These are phyloP conservation scores for Agarophyton chilense DNA, from an alignment of 23 red algal genomes.

Conservation along the genomic window DNA sequence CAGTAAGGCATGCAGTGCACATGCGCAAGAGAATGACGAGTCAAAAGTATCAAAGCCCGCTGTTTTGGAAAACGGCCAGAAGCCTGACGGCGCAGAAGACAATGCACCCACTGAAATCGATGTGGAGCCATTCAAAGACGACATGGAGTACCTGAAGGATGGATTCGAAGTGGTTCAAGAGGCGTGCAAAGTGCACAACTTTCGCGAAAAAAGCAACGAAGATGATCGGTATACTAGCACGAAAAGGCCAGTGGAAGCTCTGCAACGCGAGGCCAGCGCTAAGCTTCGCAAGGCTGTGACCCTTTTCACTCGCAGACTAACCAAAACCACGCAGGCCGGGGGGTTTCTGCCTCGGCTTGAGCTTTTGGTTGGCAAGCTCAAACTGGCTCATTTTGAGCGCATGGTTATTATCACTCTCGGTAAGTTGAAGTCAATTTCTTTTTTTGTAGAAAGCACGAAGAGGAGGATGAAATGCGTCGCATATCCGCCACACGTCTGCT, in stretches of 20 bases:
- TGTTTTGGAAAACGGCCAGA: constrained; percentile 7
- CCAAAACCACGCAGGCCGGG: constrained; percentile 21
- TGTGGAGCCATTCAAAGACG: constrained; percentile 44
- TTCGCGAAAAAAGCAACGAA: constrained; percentile 67
- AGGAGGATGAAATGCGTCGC: background rate
- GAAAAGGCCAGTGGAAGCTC: constrained; percentile 66
- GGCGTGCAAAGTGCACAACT: constrained; percentile 76
- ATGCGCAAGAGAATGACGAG: background rate
- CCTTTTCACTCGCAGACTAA: constrained; percentile 42
- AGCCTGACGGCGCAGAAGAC: constrained; percentile 6
- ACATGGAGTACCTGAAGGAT: constrained; percentile 76
- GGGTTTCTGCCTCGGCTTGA: constrained; percentile 61
- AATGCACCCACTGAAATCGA: constrained; percentile 18
- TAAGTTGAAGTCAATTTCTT: constrained; percentile 50
- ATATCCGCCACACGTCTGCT: background rate
- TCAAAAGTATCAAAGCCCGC: background rate
- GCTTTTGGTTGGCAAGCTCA: constrained; percentile 64
- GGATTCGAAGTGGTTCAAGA: constrained; percentile 69
- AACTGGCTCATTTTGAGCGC: constrained; percentile 67
- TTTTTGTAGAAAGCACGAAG: background rate
- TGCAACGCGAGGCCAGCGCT: constrained; percentile 60
- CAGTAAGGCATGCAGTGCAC: background rate
- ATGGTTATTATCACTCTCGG: constrained; percentile 78
- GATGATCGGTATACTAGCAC: constrained; percentile 72
- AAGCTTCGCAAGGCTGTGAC: constrained; percentile 59